Evolutionary conservation across 2,329 filamentous ascomycete genomes (phyloP), one percentile per base, ranked within the genome.

Genomic region (Dendryphion nanum): DNA sequence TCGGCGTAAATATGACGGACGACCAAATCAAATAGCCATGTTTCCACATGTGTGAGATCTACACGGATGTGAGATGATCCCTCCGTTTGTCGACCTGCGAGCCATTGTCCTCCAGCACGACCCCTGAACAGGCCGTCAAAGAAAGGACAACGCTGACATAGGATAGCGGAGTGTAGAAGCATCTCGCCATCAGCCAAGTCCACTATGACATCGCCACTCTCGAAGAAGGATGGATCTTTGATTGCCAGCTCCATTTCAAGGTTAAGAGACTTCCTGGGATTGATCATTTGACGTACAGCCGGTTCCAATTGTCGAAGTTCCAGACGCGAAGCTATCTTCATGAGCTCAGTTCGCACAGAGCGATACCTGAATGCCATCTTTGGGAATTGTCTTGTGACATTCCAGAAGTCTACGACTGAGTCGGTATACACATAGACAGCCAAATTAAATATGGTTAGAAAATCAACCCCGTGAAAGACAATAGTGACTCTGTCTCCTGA

Each of bases 41-140:
- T 77, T 5, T 82, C 75, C 42, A 97, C 81, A 56, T 98, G 90
- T 40, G 83, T 85, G 33, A 98, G 70, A 55, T 98, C 88, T 30
- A 98, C 82, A 24, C 74, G 76, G 39, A 95, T 72, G 12, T 71
- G 65, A 18, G 78, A 70, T 57, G 63, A 61, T 5, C 63, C 54
- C 57, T 42, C 67, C 35, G 76, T 69, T n/a, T 81, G 79, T 37
- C 89, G 79, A 20, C 78, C 77, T 33, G 82, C 77, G 15, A 98
- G 75, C 93, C 93, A 98, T 51, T 79, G 79, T 1, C 93, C 93
- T 28, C 78, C 77, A 6, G 93, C 88, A 30, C 89, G 83, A n/a
- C 93, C 93, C 51, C 87, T 76, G 64, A 96, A 97, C 30, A 98
- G 74, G 1, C 86, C 86, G 46, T 91, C 75, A 48, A 98, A 98